A percentile compares a stretch with the other conserved stretches of the same genome.
These are phyloP conservation scores for Russula lepida DNA, from an alignment of 768 basidiomycete species.

Conservation along the genomic window DNA sequence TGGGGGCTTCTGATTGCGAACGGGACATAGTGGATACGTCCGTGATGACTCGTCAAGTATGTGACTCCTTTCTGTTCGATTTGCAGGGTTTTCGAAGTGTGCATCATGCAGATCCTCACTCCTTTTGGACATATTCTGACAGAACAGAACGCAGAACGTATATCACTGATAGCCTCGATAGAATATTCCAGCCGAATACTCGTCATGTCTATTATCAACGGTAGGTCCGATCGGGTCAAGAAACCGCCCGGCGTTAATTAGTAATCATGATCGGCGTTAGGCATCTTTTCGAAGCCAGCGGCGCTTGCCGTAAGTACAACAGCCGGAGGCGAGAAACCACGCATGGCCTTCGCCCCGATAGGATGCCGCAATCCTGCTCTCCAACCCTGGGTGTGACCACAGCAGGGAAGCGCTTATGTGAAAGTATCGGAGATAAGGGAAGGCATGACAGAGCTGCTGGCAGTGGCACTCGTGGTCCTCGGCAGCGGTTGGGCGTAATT, in stretches of 20 bases:
- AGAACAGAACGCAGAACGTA: too few species aligned
- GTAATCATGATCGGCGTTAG: neutral
- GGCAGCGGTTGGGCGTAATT: neutral
- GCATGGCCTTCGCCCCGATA: too few species aligned
- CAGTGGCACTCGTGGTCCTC: neutral
- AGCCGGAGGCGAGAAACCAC: too few species aligned
- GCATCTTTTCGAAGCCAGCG: neutral
- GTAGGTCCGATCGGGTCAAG: too few species aligned
- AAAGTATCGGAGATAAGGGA: neutral
- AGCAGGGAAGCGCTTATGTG: neutral
- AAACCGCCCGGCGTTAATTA: neutral
- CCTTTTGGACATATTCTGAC: neutral
- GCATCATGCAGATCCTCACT: neutral
- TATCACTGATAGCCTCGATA: neutral
- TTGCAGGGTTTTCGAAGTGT: neutral
- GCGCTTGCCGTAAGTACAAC: too few species aligned
- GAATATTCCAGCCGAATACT: neutral
- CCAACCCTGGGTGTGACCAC: neutral
- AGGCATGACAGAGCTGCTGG: neutral
- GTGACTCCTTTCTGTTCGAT: neutral
- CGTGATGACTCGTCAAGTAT: neutral
- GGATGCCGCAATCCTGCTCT: too few species aligned
- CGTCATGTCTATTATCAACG: neutral
- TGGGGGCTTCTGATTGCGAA: slow-evolving; percentile 55
- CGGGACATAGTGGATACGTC: neutral